Evolutionary conservation across 2,329 filamentous ascomycete genomes (phyloP), one percentile per base, ranked within the genome.

Genomic region (Pyrenochaeta sp.): DNA sequence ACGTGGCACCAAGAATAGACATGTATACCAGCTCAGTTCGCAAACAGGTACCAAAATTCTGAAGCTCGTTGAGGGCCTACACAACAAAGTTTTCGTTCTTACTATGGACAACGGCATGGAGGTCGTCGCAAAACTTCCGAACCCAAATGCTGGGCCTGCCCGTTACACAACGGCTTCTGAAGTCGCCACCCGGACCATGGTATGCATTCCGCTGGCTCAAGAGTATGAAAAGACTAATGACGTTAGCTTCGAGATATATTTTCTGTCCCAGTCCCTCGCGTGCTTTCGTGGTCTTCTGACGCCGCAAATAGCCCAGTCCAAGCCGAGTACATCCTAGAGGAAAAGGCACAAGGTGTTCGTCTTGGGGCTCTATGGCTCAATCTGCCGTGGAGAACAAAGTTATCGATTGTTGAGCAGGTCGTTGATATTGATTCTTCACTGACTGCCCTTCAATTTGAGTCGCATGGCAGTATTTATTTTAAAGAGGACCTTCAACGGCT

Each of bases 261-360:
- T 10, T 45, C 49, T 18, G 62, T 61, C 12, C 71, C 71, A 12
- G 55, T 66, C 14, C 69, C 71, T 11, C 63, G 61, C 45, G 63
- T 72, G 15, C 58, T 63, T 45, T 59, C 66, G 10, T 74, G 64
- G 66, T 64, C 55, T 49, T 66, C 56, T 21, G 50, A 54, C 39
- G 55, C 54, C 9, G 42, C 42, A 17, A 67, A 65, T 46, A 54
- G 42, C 36, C 47, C 60, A 17, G 61, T 65, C 18, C 58, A 59
- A 12, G 58, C 58, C 3, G 67, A 70, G 50, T 70, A 67, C 54
- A 61, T 63, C 41, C 46, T 63, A 27, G 60, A 62, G 33, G 57
- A 61, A 36, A 63, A 62, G 53, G 23, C 9, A 5, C 23, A 4
- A 4, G 23, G 23, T 9, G 23, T 27, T 4, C 23, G 23, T 5